These are phyloP conservation scores for Panaeolus papilionaceus DNA, from an alignment of 768 basidiomycete species.

Conservation along the genomic window DNA sequence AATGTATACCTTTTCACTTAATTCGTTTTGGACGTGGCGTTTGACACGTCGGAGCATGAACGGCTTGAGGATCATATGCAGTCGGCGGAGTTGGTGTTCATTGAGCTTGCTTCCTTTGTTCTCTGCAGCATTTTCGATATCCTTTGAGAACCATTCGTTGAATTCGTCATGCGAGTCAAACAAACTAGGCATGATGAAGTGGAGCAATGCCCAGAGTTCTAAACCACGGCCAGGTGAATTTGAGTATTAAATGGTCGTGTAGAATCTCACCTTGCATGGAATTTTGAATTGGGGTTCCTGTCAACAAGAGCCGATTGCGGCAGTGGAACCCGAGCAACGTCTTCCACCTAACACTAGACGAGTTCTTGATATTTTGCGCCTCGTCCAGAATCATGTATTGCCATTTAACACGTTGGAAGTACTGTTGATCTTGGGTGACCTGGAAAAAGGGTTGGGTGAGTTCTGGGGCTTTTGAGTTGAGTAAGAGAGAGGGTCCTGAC, in stretches of 20 bases:
- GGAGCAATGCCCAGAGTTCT: conserved; percentile 98
- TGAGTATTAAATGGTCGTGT: not conserved
- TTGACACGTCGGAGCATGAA: conserved; percentile 99
- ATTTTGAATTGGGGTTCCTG: conserved; percentile 98
- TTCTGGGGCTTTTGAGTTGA: not conserved
- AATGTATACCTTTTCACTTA: conserved; percentile 89
- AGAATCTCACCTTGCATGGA: conserved; percentile 89
- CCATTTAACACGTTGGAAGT: conserved; percentile 98
- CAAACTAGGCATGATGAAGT: conserved; percentile 99
- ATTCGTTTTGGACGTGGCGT: conserved; percentile 98
- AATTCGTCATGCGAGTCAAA: conserved; percentile 99
- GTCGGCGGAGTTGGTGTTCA: conserved; percentile 90
- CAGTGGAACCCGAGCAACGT: conserved; percentile 95
- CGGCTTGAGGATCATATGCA: conserved; percentile 99
- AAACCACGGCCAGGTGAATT: conserved; percentile 21
- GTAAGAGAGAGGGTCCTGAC: conserved; percentile 51
- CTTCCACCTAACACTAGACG: conserved; percentile 96
- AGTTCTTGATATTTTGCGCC: conserved; percentile 99
- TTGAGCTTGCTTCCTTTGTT: conserved; percentile 92
- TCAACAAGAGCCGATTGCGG: conserved; percentile 91
- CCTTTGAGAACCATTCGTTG: conserved; percentile 99
- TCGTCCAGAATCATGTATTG: conserved; percentile 99
- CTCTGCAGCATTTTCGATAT: conserved; percentile 94
- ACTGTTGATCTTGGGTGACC: conserved; percentile 97
- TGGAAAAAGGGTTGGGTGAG: conserved; percentile 33